Evolutionary conservation across 2,329 filamentous ascomycete species (phyloP), one percentile per base, ranked within the genome.

Genomic region (Aspergillus novofumigatus): DNA sequence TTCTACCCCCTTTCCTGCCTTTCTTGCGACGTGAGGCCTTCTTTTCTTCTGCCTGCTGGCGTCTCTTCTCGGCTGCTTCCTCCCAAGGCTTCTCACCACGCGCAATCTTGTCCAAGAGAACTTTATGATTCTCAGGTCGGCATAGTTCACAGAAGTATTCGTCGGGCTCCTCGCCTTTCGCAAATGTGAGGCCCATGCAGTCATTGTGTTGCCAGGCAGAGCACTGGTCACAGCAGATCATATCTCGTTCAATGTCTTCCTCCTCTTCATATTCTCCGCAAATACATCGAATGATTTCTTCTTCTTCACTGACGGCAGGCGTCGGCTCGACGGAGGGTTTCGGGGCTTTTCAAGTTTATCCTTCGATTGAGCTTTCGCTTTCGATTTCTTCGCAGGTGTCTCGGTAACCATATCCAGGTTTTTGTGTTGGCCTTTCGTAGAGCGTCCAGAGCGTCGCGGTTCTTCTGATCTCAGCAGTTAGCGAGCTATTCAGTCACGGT

Each of bases 341-440:
- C 50, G 74, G 65, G 72, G 67, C 59, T 78, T 79, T 47, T 74
- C 71, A 54, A 72, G 67, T 59, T 78, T 79, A 49, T 74, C 71
- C 61, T 77, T 78, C 44, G 72, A 66, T 59, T 78, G 81, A 49
- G 74, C 65, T 68, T 81, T 83, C 57, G 75, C 69, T 56, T 76
- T 77, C 48, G 71, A 66, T 66, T 79, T 79, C 63, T 80, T 77
- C 54, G 78, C 61, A 5, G 78, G 72, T 17, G 77, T 75, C 49
- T 91, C 89, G 65, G 90, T 83, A 55, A 88, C 56, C 51, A 75
- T 82, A 70, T 96, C 92, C 66, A 91, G 87, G 63, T 89, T 89
- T 76, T 96, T 96, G 76, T 97, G 92, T 69, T 97, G 92, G 72
- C 94, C 94, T 73, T 99, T 99, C 62, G 94, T 99, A 68, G 93